Evolutionary conservation across 1,284 basidiomycete species (phyloP).

Genomic region (Rhizoctonia solani): DNA sequence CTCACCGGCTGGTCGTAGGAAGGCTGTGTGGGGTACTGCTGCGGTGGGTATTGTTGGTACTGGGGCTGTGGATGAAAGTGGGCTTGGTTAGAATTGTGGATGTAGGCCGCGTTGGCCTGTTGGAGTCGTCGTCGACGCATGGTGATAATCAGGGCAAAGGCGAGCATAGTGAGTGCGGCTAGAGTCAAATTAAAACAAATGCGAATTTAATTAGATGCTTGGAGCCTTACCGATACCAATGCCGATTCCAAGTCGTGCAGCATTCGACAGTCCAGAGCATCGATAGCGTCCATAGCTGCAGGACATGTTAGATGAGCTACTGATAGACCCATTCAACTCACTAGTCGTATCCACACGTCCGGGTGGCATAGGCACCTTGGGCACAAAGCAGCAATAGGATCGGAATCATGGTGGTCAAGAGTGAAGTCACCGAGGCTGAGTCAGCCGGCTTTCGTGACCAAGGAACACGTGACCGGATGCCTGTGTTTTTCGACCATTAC

Average conservation of each 20-base stretch:
- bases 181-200: background rate
- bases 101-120: constrained; percentile 22
- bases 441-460: background rate
- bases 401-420: constrained; percentile 23
- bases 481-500: constrained; percentile 2
- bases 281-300: constrained; percentile 36
- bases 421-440: constrained; percentile 6
- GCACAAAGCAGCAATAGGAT: constrained; percentile 4
- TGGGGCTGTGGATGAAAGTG: background rate
- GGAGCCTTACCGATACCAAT: constrained; percentile 32
- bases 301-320: background rate
- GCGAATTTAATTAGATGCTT: too few species aligned
- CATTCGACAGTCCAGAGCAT: constrained; percentile 34
- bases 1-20: constrained; percentile 19
- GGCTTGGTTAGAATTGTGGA: constrained; percentile 21
- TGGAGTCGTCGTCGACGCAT: constrained; percentile 33
- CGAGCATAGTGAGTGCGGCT: constrained; percentile 18
- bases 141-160: background rate
- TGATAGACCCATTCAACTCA: background rate
- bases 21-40: constrained; percentile 5
- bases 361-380: constrained; percentile 12
- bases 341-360: constrained; percentile 32
- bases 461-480: constrained; percentile 2
- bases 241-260: constrained; percentile 37
- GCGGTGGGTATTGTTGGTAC: constrained; percentile 1